A percentile compares a stretch with the other conserved stretches of the same genome.
These are phyloP conservation scores for Nelumbo lutea DNA, from an alignment of 164 flowering plant species.

Conservation along the genomic window DNA sequence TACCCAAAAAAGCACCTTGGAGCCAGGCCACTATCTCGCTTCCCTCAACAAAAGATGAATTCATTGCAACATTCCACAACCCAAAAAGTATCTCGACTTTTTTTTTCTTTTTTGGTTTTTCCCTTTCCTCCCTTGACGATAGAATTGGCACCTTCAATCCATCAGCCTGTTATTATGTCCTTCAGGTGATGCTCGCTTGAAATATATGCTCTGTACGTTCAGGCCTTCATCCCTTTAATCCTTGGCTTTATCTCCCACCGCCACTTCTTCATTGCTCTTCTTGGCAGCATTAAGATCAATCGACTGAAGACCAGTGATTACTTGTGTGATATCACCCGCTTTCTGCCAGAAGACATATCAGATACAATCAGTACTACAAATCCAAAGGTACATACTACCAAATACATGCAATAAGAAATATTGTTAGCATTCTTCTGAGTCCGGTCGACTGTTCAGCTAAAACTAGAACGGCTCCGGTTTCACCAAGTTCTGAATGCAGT, in stretches of 20 bases:
- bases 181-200: background rate
- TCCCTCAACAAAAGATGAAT: no score
- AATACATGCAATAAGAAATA: background rate
- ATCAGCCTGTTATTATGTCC: background rate
- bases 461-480: background rate
- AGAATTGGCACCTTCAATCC: no score
- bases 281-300: conserved; percentile 14
- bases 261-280: conserved; percentile 8
- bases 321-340: conserved; percentile 18
- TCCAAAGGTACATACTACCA: background rate
- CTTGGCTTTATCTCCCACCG: conserved; percentile 7
- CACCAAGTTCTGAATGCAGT: background rate
- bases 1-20: no score
- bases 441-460: background rate
- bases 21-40: no score
- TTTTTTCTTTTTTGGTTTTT: no score
- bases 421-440: background rate
- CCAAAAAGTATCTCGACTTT: no score
- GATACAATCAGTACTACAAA: background rate
- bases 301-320: conserved; percentile 13
- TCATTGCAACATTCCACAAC: no score
- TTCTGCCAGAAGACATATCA: conserved; percentile 16
- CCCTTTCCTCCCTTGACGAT: no score
- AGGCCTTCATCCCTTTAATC: conserved; percentile 8
- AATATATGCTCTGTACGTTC: background rate